phyloP scores from a whole-genome alignment of 1,284 basidiomycete species.

The Ustilago shanxiensis region DNA sequence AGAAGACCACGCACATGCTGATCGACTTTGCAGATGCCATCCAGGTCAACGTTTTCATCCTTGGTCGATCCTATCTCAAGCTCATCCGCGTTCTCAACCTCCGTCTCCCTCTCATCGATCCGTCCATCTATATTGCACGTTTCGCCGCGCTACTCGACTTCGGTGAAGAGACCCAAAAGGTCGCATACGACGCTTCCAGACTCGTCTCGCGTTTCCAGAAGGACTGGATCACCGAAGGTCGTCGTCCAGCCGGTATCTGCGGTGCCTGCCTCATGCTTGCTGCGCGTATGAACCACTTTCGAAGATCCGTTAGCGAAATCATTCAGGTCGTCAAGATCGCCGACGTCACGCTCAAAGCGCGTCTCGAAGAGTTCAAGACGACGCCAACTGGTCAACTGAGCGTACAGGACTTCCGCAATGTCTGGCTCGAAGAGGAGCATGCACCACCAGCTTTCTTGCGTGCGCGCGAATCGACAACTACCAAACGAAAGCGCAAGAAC shows the following conservation, averaged over 20 bases:
- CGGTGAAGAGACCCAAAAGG: conserved; percentile 89
- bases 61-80: conserved; percentile 95
- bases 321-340: conserved; percentile 96
- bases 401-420: conserved; percentile 88
- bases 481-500: conserved; percentile 73
- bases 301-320: conserved; percentile 91
- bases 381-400: conserved; percentile 88
- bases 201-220: conserved; percentile 94
- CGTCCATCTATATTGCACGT: conserved; percentile 95
- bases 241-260: conserved; percentile 95
- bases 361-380: conserved; percentile 93
- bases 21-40: conserved; percentile 84
- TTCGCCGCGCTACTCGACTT: conserved; percentile 98
- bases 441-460: conserved; percentile 82
- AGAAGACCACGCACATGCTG: conserved; percentile 92
- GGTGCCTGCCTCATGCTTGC: conserved; percentile 94
- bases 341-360: conserved; percentile 90
- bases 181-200: conserved; percentile 92
- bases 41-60: conserved; percentile 92
- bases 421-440: conserved; percentile 91
- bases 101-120: conserved; percentile 88
- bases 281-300: conserved; percentile 97
- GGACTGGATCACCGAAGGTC: conserved; percentile 97
- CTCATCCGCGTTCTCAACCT: conserved; percentile 90
- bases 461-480: conserved; percentile 75